phyloP scores from a whole-genome alignment of 805 yeast genomes.

The Candida sanyiensis region DNA sequence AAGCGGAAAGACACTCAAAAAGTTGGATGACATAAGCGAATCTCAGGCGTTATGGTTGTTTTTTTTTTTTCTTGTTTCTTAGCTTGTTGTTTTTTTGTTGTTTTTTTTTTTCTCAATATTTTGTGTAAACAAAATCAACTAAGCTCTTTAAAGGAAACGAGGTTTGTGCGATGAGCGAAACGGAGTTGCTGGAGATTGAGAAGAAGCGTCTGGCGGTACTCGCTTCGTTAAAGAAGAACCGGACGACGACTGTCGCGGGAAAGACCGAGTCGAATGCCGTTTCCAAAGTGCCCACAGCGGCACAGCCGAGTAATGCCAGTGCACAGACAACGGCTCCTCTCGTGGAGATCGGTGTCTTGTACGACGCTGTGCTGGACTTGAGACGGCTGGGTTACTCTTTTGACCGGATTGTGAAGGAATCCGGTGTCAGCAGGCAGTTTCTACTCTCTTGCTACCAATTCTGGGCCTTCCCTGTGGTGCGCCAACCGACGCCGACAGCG shows the following conservation, averaged over 20 bases:
- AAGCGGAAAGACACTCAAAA: no score
- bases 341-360: conserved; percentile 4
- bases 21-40: no score
- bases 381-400: conserved; percentile 22
- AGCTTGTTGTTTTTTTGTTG: no score
- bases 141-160: no score
- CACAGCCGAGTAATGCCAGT: background rate
- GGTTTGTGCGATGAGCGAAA: no score
- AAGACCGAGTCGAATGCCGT: no score
- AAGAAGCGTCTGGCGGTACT: conserved; percentile 23
- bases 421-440: conserved; percentile 18
- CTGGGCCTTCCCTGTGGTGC: conserved; percentile 21
- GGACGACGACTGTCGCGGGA: no score
- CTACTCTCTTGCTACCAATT: conserved; percentile 14
- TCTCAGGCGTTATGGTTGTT: no score
- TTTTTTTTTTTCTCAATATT: no score
- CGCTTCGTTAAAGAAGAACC: conserved; percentile 18
- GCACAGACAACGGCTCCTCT: background rate
- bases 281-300: no score
- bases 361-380: conserved; percentile 22
- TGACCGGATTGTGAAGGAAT: conserved; percentile 14
- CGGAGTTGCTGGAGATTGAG: conserved; percentile 14
- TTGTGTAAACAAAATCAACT: background rate
- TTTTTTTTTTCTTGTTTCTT: background rate
- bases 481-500: no score